These are phyloP conservation scores for Umbelopsis sp. DNA, from an alignment of 192 early-diverging fungal genomes.

Conservation along the genomic window DNA sequence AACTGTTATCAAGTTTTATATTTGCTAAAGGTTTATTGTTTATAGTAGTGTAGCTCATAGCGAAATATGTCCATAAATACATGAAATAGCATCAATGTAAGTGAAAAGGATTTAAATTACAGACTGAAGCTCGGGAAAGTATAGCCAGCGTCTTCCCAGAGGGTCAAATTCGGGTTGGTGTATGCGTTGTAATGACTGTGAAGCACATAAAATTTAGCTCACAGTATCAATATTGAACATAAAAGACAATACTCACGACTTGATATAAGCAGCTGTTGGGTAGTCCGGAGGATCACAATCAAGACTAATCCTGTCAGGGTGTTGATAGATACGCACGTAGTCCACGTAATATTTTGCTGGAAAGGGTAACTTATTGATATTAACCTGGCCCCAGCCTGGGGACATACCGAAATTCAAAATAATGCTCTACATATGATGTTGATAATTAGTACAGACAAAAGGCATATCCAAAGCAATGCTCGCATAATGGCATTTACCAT, in stretches of 20 bases:
- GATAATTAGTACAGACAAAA: not conserved
- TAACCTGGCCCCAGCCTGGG: not conserved
- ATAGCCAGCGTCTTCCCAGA: conserved; percentile 15
- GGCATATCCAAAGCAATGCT: too few species aligned
- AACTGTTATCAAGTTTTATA: not conserved
- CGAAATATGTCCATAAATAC: not conserved
- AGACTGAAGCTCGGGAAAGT: conserved; percentile 9
- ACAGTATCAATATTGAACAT: not conserved
- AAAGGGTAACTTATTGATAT: not conserved
- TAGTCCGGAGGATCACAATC: conserved; percentile 16
- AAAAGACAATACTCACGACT: not conserved
- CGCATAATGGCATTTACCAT: not conserved
- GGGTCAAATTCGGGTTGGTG: conserved; percentile 14
- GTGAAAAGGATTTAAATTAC: not conserved
- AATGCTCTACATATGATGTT: not conserved
- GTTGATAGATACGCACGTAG: conserved; percentile 16
- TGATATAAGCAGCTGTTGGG: conserved; percentile 11
- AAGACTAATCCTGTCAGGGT: conserved; percentile 8
- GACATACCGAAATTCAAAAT: conserved; percentile 16
- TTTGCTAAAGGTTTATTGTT: not conserved
- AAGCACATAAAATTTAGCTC: not conserved
- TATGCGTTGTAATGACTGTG: conserved; percentile 20
- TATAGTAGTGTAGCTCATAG: not conserved
- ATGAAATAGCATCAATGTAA: not conserved
- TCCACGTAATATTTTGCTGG: conserved; percentile 8